Conservation (phyloP, 1,284 basidiomycete species). For the Trichosporon sp. region DNA sequence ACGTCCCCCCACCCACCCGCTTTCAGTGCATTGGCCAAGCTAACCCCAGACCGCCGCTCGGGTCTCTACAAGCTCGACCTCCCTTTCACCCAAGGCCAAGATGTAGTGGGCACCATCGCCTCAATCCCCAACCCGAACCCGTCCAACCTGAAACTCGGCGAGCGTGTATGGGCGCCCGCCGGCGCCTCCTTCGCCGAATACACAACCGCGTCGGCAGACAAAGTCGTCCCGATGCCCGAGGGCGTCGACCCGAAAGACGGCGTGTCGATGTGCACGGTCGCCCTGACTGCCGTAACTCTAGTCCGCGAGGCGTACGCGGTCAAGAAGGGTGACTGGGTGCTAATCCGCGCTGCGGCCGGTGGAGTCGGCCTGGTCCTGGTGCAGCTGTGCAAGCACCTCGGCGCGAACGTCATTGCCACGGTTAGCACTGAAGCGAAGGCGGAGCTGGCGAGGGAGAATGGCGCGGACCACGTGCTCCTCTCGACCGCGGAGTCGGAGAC, state of each 20-base stretch:
- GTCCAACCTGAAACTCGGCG: conserved; percentile 45
- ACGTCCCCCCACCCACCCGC: no score
- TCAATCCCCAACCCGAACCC: neutral
- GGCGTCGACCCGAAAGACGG: conserved; percentile 60
- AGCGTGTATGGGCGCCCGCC: conserved; percentile 52
- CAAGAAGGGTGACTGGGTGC: conserved; percentile 54
- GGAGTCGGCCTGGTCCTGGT: conserved; percentile 54
- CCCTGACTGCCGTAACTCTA: conserved; percentile 72
- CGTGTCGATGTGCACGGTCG: conserved; percentile 66
- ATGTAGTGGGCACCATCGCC: conserved; percentile 65
- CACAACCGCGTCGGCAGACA: conserved; percentile 60
- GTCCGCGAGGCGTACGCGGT: conserved; percentile 78
- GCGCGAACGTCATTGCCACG: conserved; percentile 90
- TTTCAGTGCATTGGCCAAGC: neutral
- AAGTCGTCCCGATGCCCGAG: conserved; percentile 61
- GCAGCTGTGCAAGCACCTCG: conserved; percentile 53
- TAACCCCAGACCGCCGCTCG: conserved; percentile 36
- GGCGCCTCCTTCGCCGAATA: conserved; percentile 69
- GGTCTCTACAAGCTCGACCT: conserved; percentile 55
- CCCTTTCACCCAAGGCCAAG: conserved; percentile 72
- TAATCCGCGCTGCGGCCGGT: conserved; percentile 82
- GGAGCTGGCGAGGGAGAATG: conserved; percentile 68
- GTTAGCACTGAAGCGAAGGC: conserved; percentile 82
- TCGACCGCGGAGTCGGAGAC: conserved; percentile 58
- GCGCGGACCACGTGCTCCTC: conserved; percentile 80